Percentiles rank a stretch among this genome's conserved stretches.
Conservation (phyloP, 495 filamentous ascomycete genomes). For the Hypoxylon perforatum region DNA sequence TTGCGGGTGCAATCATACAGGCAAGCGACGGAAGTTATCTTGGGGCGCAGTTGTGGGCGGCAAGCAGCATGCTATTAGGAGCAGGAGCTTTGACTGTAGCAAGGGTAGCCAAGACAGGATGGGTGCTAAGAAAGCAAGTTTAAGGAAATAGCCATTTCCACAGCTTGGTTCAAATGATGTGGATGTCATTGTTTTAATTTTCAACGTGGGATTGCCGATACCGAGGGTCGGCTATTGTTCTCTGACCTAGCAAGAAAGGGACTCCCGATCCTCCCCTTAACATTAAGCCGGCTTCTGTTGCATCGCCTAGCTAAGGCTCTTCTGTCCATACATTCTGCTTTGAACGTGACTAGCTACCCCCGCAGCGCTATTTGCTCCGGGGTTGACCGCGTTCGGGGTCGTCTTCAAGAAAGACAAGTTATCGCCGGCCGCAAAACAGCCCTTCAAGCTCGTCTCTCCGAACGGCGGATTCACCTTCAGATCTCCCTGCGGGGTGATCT, state of each 20-base stretch:
- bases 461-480: constrained; percentile 29
- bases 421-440: constrained; percentile 43
- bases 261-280: not conserved
- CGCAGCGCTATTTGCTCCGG: constrained; percentile 16
- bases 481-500: constrained; percentile 23
- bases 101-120: not conserved
- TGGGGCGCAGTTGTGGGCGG: constrained; percentile 19
- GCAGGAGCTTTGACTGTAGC: constrained; percentile 6
- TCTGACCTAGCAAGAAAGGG: not conserved
- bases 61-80: constrained; percentile 13
- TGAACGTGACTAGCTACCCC: constrained; percentile 18
- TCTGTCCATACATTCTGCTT: constrained; percentile 12
- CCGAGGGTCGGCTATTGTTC: too few relatives aligned
- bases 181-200: too few relatives aligned
- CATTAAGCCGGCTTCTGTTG: constrained; percentile 6
- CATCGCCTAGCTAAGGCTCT: constrained; percentile 12
- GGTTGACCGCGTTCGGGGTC: constrained; percentile 3
- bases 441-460: constrained; percentile 32
- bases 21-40: constrained; percentile 4
- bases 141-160: too few relatives aligned
- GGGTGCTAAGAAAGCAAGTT: not conserved
- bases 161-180: too few relatives aligned
- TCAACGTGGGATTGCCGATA: too few relatives aligned
- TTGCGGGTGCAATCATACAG: constrained; percentile 68
- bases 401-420: constrained; percentile 21